Conservation (phyloP, 371 early-diverging fungal genomes). For the Nematocida ausubeli region DNA sequence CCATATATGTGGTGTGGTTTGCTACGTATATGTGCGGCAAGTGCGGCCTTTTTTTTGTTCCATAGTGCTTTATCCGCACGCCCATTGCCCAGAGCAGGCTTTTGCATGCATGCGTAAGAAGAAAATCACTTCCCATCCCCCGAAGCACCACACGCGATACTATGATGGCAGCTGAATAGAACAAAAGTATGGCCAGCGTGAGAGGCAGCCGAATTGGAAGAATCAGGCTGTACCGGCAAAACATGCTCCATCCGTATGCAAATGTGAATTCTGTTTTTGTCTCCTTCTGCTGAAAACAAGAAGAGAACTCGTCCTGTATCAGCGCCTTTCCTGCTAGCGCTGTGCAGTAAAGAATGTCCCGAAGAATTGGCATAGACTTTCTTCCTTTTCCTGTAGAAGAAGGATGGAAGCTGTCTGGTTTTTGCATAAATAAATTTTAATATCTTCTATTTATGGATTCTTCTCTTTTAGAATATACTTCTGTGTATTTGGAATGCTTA, state of each 20-base stretch:
- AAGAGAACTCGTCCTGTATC: conserved; percentile 50
- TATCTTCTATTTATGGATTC: conserved; percentile 9
- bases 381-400: background rate
- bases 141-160: background rate
- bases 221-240: conserved; percentile 23
- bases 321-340: conserved; percentile 49
- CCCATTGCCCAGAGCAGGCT: conserved; percentile 53
- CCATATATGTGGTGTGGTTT: conserved; percentile 78
- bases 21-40: conserved; percentile 73
- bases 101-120: conserved; percentile 33
- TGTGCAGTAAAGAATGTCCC: conserved; percentile 51
- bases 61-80: conserved; percentile 69
- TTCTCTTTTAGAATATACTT: background rate
- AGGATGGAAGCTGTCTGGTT: conserved; percentile 1
- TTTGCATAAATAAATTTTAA: conserved; percentile 54
- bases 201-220: conserved; percentile 19
- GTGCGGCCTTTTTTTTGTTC: conserved; percentile 70
- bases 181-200: conserved; percentile 4
- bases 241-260: conserved; percentile 16
- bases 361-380: conserved; percentile 5
- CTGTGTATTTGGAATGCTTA: background rate
- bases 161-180: conserved; percentile 1
- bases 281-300: conserved; percentile 51
- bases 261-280: conserved; percentile 5
- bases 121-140: background rate